Conservation (phyloP, 306 rosid species). For the Prunus mongolica region DNA sequence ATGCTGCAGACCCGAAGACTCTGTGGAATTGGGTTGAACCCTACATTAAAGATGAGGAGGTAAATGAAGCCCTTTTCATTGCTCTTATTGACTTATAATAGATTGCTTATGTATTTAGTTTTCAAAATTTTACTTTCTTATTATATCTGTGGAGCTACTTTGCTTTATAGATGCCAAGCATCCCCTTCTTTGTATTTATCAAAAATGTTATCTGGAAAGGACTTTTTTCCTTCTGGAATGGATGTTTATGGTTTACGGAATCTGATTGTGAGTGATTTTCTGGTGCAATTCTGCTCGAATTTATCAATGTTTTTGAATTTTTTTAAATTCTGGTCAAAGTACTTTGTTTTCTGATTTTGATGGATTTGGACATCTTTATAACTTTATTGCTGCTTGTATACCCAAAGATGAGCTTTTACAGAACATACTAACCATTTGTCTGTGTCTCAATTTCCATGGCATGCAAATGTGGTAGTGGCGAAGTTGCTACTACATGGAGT, state of each 20-base stretch:
- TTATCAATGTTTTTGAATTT: background rate
- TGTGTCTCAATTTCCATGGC: constrained; percentile 6
- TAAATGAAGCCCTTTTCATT: constrained; percentile 29
- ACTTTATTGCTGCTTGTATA: background rate
- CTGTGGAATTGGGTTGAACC: constrained; percentile 97
- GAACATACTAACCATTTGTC: constrained; percentile 4
- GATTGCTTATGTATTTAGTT: background rate
- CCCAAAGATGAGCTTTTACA: background rate
- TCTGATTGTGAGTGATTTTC: background rate
- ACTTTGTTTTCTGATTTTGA: background rate
- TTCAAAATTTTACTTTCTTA: background rate
- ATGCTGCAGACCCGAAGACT: constrained; percentile 87
- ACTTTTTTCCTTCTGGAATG: background rate
- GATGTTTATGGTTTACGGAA: background rate
- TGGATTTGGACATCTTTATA: background rate
- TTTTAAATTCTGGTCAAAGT: background rate
- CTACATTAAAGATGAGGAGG: constrained; percentile 85
- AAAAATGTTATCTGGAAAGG: background rate
- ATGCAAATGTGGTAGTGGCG: constrained; percentile 4
- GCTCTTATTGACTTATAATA: constrained; percentile 1
- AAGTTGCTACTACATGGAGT: constrained; percentile 6
- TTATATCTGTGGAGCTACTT: background rate
- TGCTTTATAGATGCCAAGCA: background rate
- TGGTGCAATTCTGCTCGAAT: background rate
- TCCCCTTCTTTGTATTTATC: background rate